These are phyloP conservation scores for sunflower (Helianthus annuus) DNA, from an alignment of 129 eudicot genomes.

Conservation along the genomic window HanXRQr2.0-SUNRISE NC_035437.2:108914986-108915485, in stretches of 20 bases:
- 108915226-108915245: constrained; percentile 1
- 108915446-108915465: neutral
- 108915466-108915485: neutral
- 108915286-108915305: constrained; percentile 10
- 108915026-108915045: constrained; percentile 36
- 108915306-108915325: constrained; percentile 9
- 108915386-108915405: constrained; percentile 24
- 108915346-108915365: neutral
- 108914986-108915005: constrained; percentile 18
- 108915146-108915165: constrained; percentile 23
- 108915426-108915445: neutral
- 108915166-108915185: constrained; percentile 23
- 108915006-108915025: constrained; percentile 34
- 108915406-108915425: neutral
- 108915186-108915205: constrained; percentile 6
- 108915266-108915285: constrained; percentile 8
- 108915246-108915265: constrained; percentile 21
- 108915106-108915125: constrained; percentile 32
- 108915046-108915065: constrained; percentile 29
- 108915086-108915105: constrained; percentile 34
- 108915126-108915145: constrained; percentile 30
- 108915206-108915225: constrained; percentile 8
- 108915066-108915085: constrained; percentile 27
- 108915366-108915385: constrained; percentile 10
- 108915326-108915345: neutral